Conservation (phyloP, 495 filamentous ascomycete genomes). For the Daldinia concentrica region DNA sequence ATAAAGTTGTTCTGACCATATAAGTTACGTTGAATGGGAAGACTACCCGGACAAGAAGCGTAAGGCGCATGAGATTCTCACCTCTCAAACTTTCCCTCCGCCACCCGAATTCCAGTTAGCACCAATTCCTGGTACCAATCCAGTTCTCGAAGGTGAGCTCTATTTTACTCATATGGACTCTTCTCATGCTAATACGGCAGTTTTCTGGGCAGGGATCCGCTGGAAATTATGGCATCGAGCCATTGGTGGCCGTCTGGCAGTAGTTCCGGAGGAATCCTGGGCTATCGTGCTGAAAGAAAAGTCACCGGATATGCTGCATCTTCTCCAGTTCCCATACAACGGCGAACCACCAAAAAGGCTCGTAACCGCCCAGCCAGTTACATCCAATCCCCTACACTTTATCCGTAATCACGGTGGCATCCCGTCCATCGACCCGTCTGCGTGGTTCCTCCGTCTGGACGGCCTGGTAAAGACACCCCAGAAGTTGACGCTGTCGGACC, state of each 20-base stretch:
- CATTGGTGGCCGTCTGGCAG: slow-evolving; percentile 59
- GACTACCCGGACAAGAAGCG: slow-evolving; percentile 71
- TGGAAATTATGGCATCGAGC: slow-evolving; percentile 74
- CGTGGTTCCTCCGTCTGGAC: slow-evolving; percentile 62
- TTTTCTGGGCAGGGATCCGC: slow-evolving; percentile 55
- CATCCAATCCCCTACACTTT: slow-evolving; percentile 67
- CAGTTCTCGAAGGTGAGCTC: slow-evolving; percentile 57
- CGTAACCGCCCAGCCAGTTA: slow-evolving; percentile 62
- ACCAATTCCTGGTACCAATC: slow-evolving; percentile 69
- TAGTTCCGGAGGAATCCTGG: slow-evolving; percentile 66
- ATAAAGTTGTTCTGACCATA: slow-evolving; percentile 9
- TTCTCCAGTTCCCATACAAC: slow-evolving; percentile 77
- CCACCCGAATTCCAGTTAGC: slow-evolving; percentile 68
- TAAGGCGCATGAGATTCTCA: slow-evolving; percentile 63
- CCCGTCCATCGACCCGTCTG: slow-evolving; percentile 65
- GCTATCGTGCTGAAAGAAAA: slow-evolving; percentile 67
- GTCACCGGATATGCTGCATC: slow-evolving; percentile 70
- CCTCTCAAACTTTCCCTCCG: slow-evolving; percentile 64
- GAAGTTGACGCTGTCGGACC: slow-evolving; percentile 61
- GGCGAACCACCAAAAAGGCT: slow-evolving; percentile 68
- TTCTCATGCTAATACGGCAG: not conserved
- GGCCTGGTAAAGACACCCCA: slow-evolving; percentile 67
- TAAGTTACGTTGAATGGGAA: slow-evolving; percentile 72
- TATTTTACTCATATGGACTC: not conserved
- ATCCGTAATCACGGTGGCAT: slow-evolving; percentile 74